Percentiles rank a stretch among this genome's conserved stretches.
These are phyloP conservation scores for Collybiopsis luxurians DNA, from an alignment of 768 basidiomycete species.

Conservation along the genomic window DNA sequence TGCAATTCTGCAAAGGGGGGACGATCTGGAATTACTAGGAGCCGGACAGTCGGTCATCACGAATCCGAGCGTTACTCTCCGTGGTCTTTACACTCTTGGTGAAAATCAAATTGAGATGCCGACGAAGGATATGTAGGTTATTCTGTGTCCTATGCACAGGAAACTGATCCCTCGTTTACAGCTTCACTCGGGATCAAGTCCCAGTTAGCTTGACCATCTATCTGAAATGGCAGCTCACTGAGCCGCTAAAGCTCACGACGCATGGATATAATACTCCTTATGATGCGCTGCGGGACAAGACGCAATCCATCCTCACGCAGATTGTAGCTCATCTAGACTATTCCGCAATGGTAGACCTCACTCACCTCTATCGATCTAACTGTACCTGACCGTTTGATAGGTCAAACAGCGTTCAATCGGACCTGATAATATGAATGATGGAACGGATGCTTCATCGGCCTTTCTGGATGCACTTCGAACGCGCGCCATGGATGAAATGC, in stretches of 20 bases:
- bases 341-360: slow-evolving; percentile 35
- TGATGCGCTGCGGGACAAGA: slow-evolving; percentile 71
- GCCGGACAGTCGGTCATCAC: slow-evolving; percentile 87
- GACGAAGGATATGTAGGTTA: slow-evolving; percentile 73
- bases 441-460: slow-evolving; percentile 64
- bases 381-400: slow-evolving; percentile 25
- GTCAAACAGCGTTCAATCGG: slow-evolving; percentile 80
- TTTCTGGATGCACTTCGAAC: slow-evolving; percentile 82
- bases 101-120: slow-evolving; percentile 88
- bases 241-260: slow-evolving; percentile 63
- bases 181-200: slow-evolving; percentile 85
- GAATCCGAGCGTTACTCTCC: slow-evolving; percentile 78
- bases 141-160: background rate
- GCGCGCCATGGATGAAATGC: slow-evolving; percentile 86
- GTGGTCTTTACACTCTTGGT: slow-evolving; percentile 76
- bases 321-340: slow-evolving; percentile 75
- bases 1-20: slow-evolving; percentile 78
- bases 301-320: slow-evolving; percentile 83
- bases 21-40: slow-evolving; percentile 73
- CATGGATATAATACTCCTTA: slow-evolving; percentile 87
- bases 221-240: slow-evolving; percentile 67
- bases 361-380: background rate
- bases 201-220: slow-evolving; percentile 83
- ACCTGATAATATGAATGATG: slow-evolving; percentile 72
- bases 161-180: slow-evolving; percentile 19